These are phyloP conservation scores for Yamadazyma songkhlaensis DNA, from an alignment of 1,139 yeast genomes.

Conservation along the genomic window DNA sequence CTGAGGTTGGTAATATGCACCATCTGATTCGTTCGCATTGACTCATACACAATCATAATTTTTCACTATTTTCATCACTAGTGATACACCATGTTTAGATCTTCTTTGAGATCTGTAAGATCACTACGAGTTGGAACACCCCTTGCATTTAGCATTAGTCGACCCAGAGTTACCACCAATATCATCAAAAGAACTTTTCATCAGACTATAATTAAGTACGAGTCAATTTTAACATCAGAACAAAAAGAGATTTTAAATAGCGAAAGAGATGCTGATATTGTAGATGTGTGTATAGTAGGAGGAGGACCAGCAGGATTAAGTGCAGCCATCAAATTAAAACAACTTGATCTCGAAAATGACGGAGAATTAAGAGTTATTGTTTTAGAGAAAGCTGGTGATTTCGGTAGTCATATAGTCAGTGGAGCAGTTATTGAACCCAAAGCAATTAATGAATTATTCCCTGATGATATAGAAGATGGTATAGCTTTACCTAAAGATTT, in stretches of 20 bases:
- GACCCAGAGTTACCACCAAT: not conserved
- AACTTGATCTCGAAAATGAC: conserved; percentile 69
- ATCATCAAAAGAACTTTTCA: not conserved
- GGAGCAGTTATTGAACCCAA: conserved; percentile 94
- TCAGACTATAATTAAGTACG: not conserved
- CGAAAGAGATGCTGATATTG: conserved; percentile 78
- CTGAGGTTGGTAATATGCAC: not conserved
- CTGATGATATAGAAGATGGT: conserved; percentile 57
- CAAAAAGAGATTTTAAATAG: conserved; percentile 44
- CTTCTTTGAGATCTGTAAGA: too few relatives aligned
- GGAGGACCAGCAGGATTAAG: conserved; percentile 98
- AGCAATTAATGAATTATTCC: conserved; percentile 81
- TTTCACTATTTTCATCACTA: not conserved
- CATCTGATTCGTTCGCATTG: conserved; percentile 5
- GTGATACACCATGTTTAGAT: not conserved
- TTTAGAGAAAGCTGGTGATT: conserved; percentile 87
- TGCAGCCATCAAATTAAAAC: conserved; percentile 86
- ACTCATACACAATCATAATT: conserved; percentile 2
- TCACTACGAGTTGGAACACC: too few relatives aligned
- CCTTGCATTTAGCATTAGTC: too few relatives aligned
- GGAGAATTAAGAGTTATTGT: conserved; percentile 82
- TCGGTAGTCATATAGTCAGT: conserved; percentile 87
- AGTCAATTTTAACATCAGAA: conserved; percentile 30
- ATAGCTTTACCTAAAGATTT: conserved; percentile 76
- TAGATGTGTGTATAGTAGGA: conserved; percentile 93